These are phyloP conservation scores for Cinnamomum micranthum DNA, from an alignment of 164 flowering plant genomes.

Conservation along the genomic window DNA sequence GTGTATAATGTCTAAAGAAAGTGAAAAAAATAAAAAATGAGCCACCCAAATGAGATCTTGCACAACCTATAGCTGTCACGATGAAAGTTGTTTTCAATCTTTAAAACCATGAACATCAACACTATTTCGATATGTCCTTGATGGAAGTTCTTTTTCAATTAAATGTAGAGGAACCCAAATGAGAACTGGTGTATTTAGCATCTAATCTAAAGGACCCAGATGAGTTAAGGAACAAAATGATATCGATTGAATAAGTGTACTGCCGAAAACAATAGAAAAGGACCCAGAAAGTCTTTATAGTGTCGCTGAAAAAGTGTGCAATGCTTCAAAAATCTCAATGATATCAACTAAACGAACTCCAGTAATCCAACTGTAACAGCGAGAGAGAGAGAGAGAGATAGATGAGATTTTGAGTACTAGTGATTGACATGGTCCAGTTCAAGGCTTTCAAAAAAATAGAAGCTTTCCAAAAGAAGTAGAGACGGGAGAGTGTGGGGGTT, in stretches of 20 bases:
- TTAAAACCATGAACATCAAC: constrained; percentile 5
- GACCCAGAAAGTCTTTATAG: neutral
- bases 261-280: neutral
- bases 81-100: neutral
- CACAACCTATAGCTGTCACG: constrained; percentile 15
- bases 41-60: constrained; percentile 6
- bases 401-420: no score
- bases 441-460: neutral
- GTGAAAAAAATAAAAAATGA: neutral
- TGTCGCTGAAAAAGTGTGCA: neutral
- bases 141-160: neutral
- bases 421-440: neutral
- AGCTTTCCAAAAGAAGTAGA: no score
- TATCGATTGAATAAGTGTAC: neutral
- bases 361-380: neutral
- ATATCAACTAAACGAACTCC: neutral
- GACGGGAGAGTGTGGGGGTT: no score
- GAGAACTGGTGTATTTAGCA: neutral
- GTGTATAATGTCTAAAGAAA: neutral
- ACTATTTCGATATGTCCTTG: neutral
- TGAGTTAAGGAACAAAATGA: neutral
- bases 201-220: constrained; percentile 1
- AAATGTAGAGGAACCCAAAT: constrained; percentile 9
- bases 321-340: neutral
- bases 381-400: neutral